These are phyloP conservation scores for Umbilicus rupestris DNA, from an alignment of 164 flowering plant genomes.

Conservation along the genomic window DNA sequence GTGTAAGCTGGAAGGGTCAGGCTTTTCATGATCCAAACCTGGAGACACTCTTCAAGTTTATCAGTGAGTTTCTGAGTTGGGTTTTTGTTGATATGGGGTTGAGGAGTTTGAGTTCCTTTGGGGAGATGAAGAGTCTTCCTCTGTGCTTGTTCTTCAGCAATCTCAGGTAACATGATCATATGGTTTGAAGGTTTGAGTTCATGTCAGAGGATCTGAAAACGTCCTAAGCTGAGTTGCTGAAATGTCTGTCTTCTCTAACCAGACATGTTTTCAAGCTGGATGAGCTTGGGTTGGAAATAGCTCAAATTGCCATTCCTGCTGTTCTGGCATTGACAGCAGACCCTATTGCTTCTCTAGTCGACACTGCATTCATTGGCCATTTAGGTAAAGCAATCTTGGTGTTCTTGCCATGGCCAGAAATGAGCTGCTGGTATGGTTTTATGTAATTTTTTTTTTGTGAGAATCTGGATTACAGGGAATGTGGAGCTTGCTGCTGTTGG, in stretches of 20 bases:
- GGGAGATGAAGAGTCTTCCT: conserved; percentile 5
- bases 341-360: conserved; percentile 37
- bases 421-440: neutral
- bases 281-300: conserved; percentile 29
- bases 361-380: conserved; percentile 38
- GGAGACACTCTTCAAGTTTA: no score
- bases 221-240: neutral
- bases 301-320: conserved; percentile 30
- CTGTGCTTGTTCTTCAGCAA: conserved; percentile 4
- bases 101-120: neutral
- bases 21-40: no score
- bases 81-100: neutral
- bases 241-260: neutral
- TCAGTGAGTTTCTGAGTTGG: neutral
- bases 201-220: no score
- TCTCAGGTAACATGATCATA: neutral
- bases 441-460: neutral
- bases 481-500: conserved; percentile 54
- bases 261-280: conserved; percentile 30
- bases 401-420: neutral
- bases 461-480: conserved; percentile 22
- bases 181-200: neutral
- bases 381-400: no score
- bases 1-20: no score
- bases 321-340: conserved; percentile 33